phyloP scores from a whole-genome alignment of 2,329 filamentous ascomycete species.

The Colletotrichum sojae region DNA sequence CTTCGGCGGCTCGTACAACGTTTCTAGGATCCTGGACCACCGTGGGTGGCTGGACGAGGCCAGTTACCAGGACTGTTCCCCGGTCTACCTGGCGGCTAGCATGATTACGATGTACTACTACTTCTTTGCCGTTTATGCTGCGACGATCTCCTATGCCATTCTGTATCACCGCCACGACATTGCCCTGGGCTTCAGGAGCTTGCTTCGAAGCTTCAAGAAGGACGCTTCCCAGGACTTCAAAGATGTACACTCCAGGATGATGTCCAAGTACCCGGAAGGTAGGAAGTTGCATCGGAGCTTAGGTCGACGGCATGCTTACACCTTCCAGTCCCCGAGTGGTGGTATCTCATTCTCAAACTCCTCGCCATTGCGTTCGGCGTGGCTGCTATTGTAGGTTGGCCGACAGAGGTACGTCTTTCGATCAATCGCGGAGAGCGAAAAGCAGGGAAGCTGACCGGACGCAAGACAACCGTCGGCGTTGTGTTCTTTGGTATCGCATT shows the following conservation, averaged over 20 bases:
- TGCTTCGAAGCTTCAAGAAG: conserved; percentile 49
- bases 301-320: background rate
- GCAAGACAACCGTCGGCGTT: conserved; percentile 56
- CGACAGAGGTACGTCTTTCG: conserved; percentile 47
- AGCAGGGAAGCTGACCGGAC: background rate
- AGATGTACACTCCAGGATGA: conserved; percentile 63
- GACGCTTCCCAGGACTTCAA: conserved; percentile 43
- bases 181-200: conserved; percentile 51
- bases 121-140: conserved; percentile 59
- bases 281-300: background rate
- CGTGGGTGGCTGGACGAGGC: conserved; percentile 52
- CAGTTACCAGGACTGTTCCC: conserved; percentile 58
- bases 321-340: conserved; percentile 59
- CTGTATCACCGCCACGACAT: conserved; percentile 59
- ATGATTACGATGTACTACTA: conserved; percentile 53
- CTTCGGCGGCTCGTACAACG: conserved; percentile 55
- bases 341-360: conserved; percentile 55
- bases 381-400: conserved; percentile 53
- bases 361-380: conserved; percentile 53
- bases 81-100: conserved; percentile 56
- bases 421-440: background rate
- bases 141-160: conserved; percentile 55
- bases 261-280: conserved; percentile 60
- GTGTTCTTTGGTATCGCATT: conserved; percentile 60
- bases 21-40: conserved; percentile 50